Conservation (phyloP, 495 filamentous ascomycete species). For the Darksidea phi region DNA sequence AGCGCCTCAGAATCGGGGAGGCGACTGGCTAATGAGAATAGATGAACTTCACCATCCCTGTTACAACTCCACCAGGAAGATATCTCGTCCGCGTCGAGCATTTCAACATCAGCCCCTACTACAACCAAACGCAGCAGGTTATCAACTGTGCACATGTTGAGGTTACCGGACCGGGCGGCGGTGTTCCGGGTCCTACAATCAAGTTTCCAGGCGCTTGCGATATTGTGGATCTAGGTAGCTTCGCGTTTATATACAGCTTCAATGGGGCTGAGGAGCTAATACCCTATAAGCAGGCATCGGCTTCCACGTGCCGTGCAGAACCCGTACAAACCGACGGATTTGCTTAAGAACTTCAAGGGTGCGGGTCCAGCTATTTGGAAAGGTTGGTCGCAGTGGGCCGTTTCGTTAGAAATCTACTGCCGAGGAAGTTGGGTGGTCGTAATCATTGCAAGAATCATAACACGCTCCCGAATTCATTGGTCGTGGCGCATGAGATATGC, state of each 20-base stretch:
- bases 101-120: constrained; percentile 3
- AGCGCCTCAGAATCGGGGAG: no score
- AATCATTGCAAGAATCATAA: no score
- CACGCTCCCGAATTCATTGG: no score
- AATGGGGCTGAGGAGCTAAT: background rate
- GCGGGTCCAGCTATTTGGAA: constrained; percentile 9
- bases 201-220: constrained; percentile 18
- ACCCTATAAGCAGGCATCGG: background rate
- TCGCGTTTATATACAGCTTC: background rate
- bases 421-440: no score
- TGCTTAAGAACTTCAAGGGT: constrained; percentile 10
- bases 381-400: background rate
- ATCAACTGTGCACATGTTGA: constrained; percentile 22
- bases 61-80: constrained; percentile 13
- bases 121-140: constrained; percentile 3
- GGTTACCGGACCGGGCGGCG: constrained; percentile 11
- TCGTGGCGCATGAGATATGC: no score
- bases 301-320: background rate
- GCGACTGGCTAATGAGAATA: background rate
- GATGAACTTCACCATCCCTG: constrained; percentile 17
- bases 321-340: constrained; percentile 2
- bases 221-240: background rate
- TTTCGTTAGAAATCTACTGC: no score
- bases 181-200: constrained; percentile 45
- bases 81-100: constrained; percentile 20